phyloP scores from a whole-genome alignment of 1,139 yeast species.

The Candida sojae region DNA sequence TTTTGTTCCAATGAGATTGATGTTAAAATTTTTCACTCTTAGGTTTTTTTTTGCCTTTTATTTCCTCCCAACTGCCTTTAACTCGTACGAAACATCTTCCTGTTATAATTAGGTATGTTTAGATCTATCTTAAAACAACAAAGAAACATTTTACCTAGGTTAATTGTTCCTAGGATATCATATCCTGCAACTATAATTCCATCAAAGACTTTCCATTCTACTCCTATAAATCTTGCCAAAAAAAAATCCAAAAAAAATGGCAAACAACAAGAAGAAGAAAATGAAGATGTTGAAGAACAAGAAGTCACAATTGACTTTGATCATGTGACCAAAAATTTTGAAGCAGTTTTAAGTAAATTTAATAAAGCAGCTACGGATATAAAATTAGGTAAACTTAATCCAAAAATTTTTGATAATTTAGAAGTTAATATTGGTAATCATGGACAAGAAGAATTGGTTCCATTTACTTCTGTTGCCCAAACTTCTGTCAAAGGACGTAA shows the following conservation, averaged over 20 bases:
- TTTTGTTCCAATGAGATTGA: background rate
- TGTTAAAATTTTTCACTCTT: background rate
- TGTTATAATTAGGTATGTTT: slow-evolving; percentile 1
- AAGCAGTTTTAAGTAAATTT: slow-evolving; percentile 52
- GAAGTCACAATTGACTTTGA: slow-evolving; percentile 31
- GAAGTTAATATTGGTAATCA: slow-evolving; percentile 39
- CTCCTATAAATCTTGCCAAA: slow-evolving; percentile 9
- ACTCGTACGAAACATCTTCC: background rate
- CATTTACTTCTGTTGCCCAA: slow-evolving; percentile 70
- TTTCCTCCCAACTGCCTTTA: background rate
- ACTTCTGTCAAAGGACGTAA: slow-evolving; percentile 73
- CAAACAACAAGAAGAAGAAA: slow-evolving; percentile 19
- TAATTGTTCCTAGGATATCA: background rate
- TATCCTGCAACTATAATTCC: background rate
- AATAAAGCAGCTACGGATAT: slow-evolving; percentile 58
- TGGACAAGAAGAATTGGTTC: slow-evolving; percentile 39
- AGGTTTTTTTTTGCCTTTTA: background rate
- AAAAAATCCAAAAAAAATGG: slow-evolving; percentile 20
- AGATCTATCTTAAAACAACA: slow-evolving; percentile 4
- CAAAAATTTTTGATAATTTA: slow-evolving; percentile 64
- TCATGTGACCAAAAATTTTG: slow-evolving; percentile 48
- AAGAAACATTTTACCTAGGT: background rate
- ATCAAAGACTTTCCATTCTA: slow-evolving; percentile 1
- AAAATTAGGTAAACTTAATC: slow-evolving; percentile 68
- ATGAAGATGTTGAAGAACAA: slow-evolving; percentile 14